Conservation (phyloP, 2,329 filamentous ascomycete species). For the Aschersonia sp. region DNA sequence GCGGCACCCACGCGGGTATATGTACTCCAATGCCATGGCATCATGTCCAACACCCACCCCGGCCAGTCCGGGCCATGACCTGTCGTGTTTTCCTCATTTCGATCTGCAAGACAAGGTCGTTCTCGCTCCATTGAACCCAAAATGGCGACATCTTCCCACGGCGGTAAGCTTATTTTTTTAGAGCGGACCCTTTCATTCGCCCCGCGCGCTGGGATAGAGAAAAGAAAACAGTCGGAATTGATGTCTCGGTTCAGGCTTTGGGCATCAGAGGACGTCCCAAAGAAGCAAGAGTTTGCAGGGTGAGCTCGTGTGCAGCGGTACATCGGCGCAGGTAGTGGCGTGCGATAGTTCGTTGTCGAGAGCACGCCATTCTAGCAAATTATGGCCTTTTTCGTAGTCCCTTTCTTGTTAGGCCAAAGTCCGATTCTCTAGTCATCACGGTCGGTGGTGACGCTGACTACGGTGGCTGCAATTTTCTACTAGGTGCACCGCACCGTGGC, state of each 20-base stretch:
- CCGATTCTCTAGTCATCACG: too few relatives aligned
- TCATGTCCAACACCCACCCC: too few relatives aligned
- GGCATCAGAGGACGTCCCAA: neutral
- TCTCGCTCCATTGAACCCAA: conserved; percentile 5
- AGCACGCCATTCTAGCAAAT: conserved; percentile 1
- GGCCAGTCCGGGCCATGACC: neutral
- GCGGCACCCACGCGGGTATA: too few relatives aligned
- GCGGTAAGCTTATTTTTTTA: too few relatives aligned
- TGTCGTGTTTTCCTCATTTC: neutral
- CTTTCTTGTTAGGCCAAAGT: too few relatives aligned
- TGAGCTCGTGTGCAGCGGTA: neutral
- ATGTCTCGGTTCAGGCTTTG: neutral
- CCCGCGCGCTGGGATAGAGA: neutral
- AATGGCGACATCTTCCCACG: conserved; percentile 6
- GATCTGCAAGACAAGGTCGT: conserved; percentile 1
- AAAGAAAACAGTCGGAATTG: neutral
- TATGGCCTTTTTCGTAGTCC: neutral
- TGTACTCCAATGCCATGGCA: too few relatives aligned
- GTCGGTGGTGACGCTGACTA: too few relatives aligned
- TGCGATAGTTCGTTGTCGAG: neutral
- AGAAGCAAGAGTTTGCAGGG: neutral
- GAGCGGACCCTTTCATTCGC: neutral
- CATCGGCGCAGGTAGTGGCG: neutral
- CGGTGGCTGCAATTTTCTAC: too few relatives aligned
- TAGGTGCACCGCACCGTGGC: too few relatives aligned